Evolutionary conservation across 2,329 filamentous ascomycete genomes (phyloP).

Genomic region (Nothopassalora personata): DNA sequence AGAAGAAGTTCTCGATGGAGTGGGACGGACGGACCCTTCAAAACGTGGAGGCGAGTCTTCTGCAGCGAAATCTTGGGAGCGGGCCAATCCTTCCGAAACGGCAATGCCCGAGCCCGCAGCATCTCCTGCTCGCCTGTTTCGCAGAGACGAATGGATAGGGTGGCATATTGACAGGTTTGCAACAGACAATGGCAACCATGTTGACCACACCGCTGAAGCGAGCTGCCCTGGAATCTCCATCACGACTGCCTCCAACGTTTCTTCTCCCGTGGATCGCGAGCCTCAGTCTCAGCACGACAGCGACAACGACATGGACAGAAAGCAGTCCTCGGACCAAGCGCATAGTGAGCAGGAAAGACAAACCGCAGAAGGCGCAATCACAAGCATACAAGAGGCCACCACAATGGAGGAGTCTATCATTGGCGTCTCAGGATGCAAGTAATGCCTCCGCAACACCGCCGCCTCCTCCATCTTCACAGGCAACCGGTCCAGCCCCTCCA

Average conservation of each 20-base stretch:
- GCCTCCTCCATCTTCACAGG: constrained; percentile 1
- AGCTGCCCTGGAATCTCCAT: constrained; percentile 57
- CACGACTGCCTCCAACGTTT: constrained; percentile 47
- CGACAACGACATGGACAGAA: not conserved
- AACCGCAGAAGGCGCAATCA: not conserved
- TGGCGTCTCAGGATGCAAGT: not conserved
- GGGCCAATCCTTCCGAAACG: not conserved
- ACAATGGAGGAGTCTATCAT: not conserved
- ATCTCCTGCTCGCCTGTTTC: not conserved
- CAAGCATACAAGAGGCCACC: not conserved
- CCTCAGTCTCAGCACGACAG: constrained; percentile 29
- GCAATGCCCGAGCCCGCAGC: not conserved
- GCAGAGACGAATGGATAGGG: not conserved
- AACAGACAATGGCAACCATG: constrained; percentile 23
- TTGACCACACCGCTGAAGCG: constrained; percentile 54
- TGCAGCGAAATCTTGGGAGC: not conserved
- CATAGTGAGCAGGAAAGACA: not conserved
- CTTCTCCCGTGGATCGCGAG: constrained; percentile 48
- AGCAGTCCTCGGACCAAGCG: not conserved
- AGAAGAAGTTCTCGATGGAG: not conserved
- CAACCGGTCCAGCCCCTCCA: not conserved
- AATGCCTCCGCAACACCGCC: not conserved
- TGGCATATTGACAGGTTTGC: not conserved
- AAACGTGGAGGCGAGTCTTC: not conserved
- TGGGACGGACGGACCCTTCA: not conserved